Conservation (phyloP, 2,329 filamentous ascomycete genomes). For the Alternaria sp. region DNA sequence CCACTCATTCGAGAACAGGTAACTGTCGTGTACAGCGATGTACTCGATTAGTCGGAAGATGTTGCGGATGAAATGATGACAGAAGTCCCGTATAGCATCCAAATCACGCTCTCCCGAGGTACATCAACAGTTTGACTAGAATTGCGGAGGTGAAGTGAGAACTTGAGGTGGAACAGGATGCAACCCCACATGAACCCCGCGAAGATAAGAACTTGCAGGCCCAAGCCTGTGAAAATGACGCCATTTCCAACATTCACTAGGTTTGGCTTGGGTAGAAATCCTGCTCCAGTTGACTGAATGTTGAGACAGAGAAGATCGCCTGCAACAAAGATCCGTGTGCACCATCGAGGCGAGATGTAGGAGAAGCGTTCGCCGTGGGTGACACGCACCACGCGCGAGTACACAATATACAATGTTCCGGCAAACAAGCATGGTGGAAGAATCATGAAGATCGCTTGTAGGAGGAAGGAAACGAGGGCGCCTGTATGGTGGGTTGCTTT, state of each 20-base stretch:
- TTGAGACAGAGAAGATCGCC: slow-evolving; percentile 62
- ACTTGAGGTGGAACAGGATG: slow-evolving; percentile 56
- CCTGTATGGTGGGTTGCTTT: slow-evolving; percentile 41
- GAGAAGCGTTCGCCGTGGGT: slow-evolving; percentile 52
- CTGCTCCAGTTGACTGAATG: slow-evolving; percentile 58
- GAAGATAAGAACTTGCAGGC: slow-evolving; percentile 66
- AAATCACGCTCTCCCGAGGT: slow-evolving; percentile 45
- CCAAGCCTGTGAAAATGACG: slow-evolving; percentile 63
- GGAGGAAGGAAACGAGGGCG: slow-evolving; percentile 48
- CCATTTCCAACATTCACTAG: slow-evolving; percentile 12
- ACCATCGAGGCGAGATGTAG: slow-evolving; percentile 53
- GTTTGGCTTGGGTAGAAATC: slow-evolving; percentile 39
- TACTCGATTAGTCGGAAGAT: slow-evolving; percentile 60
- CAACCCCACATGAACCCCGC: slow-evolving; percentile 62
- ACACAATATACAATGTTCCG: slow-evolving; percentile 56
- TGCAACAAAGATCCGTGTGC: slow-evolving; percentile 63
- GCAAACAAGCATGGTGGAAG: slow-evolving; percentile 56
- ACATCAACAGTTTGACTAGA: slow-evolving; percentile 15
- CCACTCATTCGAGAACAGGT: slow-evolving; percentile 60
- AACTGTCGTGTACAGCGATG: slow-evolving; percentile 48
- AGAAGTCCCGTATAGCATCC: slow-evolving; percentile 50
- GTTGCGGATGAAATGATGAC: slow-evolving; percentile 56
- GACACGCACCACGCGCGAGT: slow-evolving; percentile 49
- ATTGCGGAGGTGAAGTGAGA: slow-evolving; percentile 30
- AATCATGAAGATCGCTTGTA: slow-evolving; percentile 53